Percentiles rank a stretch among this genome's conserved stretches.
Evolutionary conservation across 192 early-diverging fungal species (phyloP).

Genomic region (Rhizoclosmatium sp.): DNA sequence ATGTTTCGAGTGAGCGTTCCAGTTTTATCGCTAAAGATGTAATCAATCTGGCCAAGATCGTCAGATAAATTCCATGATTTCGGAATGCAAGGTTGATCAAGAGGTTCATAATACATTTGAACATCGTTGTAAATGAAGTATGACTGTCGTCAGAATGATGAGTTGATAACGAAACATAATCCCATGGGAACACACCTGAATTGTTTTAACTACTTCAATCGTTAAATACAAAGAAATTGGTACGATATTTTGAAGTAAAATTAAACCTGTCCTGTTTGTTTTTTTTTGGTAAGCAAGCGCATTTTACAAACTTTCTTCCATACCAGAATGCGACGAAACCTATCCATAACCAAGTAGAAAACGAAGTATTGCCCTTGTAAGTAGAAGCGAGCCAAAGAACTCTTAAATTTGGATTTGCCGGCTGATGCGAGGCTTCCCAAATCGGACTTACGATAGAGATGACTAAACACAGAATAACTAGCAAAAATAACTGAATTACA

Average conservation of each 20-base stretch:
- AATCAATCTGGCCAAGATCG: slow-evolving; percentile 94
- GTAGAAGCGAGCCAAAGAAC: slow-evolving; percentile 25
- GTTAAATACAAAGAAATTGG: slow-evolving; percentile 95
- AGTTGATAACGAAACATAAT: background rate
- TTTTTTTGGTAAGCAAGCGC: background rate
- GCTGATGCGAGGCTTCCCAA: slow-evolving; percentile 43
- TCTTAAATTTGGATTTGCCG: background rate
- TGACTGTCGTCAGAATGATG: slow-evolving; percentile 57
- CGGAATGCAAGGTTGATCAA: slow-evolving; percentile 81
- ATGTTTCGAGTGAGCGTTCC: slow-evolving; percentile 95
- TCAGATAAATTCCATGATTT: slow-evolving; percentile 89
- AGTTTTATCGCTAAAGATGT: slow-evolving; percentile 97
- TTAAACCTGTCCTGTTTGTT: slow-evolving; percentile 74
- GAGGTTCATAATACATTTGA: slow-evolving; percentile 86
- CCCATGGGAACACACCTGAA: slow-evolving; percentile 62
- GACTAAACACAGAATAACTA: slow-evolving; percentile 71
- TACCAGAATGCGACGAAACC: slow-evolving; percentile 51
- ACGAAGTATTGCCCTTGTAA: background rate
- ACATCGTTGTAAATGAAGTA: slow-evolving; percentile 91
- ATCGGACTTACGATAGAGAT: slow-evolving; percentile 35
- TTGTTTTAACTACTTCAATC: slow-evolving; percentile 90
- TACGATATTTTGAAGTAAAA: slow-evolving; percentile 94
- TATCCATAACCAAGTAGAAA: slow-evolving; percentile 18
- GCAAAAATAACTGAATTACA: slow-evolving; percentile 79
- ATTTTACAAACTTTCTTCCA: background rate